phyloP scores from a whole-genome alignment of 169 alveolate species.

The Plasmodium relictum region DNA sequence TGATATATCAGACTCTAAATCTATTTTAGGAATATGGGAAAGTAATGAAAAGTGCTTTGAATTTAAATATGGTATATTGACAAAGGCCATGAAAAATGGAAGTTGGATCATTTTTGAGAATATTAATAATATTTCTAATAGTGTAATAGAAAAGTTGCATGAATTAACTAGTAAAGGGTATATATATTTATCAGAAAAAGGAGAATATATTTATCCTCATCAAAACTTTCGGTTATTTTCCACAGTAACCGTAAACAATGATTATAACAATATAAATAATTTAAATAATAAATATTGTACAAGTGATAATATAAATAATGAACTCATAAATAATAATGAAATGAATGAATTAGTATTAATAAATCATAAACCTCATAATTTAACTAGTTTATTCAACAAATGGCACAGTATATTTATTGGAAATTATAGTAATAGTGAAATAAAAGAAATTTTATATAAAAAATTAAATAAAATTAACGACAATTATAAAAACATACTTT shows the following conservation, averaged over 20 bases:
- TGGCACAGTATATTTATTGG: conserved; percentile 59
- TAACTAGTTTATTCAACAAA: conserved; percentile 32
- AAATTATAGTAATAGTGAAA: conserved; percentile 23
- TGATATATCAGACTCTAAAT: conserved; percentile 86
- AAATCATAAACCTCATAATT: conserved; percentile 42
- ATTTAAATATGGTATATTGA: conserved; percentile 86
- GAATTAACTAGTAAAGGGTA: conserved; percentile 80
- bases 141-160: conserved; percentile 80
- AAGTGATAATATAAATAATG: not conserved
- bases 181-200: conserved; percentile 80
- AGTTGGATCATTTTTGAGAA: conserved; percentile 88
- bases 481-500: conserved; percentile 27
- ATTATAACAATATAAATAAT: not conserved
- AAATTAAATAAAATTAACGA: conserved; percentile 23
- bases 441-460: conserved; percentile 65
- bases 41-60: conserved; percentile 84
- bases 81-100: conserved; percentile 86
- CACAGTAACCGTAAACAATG: conserved; percentile 39
- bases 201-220: conserved; percentile 80
- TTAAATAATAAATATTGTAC: not conserved
- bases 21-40: conserved; percentile 88
- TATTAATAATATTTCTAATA: conserved; percentile 82
- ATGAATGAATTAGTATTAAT: conserved; percentile 15
- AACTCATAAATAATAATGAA: conserved; percentile 1
- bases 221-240: conserved; percentile 80